These are phyloP conservation scores for Potentilla sterilis DNA, from an alignment of 306 rosid genomes.

Conservation along the genomic window DNA sequence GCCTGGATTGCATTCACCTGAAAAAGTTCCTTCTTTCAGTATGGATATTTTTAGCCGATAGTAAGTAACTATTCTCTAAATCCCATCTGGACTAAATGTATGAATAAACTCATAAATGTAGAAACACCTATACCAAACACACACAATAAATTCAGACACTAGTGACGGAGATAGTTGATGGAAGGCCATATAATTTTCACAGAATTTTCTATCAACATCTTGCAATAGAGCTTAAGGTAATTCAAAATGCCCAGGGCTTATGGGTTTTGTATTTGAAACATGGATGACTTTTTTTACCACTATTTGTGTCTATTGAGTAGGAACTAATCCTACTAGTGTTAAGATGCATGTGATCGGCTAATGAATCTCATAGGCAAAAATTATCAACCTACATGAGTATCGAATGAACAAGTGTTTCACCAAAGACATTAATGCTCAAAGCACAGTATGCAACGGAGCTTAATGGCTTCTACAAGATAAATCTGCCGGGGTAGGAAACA, in stretches of 20 bases:
- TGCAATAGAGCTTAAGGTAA: conserved; percentile 15
- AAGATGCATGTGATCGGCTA: conserved; percentile 12
- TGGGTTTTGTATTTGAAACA: background rate
- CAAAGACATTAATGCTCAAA: conserved; percentile 59
- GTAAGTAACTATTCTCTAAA: conserved; percentile 4
- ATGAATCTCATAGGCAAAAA: conserved; percentile 18
- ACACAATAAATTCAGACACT: conserved; percentile 9
- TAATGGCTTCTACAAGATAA: conserved; percentile 62
- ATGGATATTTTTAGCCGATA: background rate
- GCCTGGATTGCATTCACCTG: conserved; percentile 87
- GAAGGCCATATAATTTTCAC: background rate
- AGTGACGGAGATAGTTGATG: conserved; percentile 2
- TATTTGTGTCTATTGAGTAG: background rate
- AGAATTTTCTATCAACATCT: conserved; percentile 20
- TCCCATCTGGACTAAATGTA: conserved; percentile 14
- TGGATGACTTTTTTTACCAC: background rate
- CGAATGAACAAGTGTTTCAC: conserved; percentile 53
- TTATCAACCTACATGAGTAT: conserved; percentile 50
- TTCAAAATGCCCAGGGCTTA: conserved; percentile 1
- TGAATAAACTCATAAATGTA: conserved; percentile 14
- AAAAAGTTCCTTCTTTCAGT: conserved; percentile 19
- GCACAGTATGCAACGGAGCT: conserved; percentile 51
- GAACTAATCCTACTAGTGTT: background rate
- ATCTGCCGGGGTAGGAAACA: conserved; percentile 75
- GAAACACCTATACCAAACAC: background rate